Base-by-base conservation (phyloP, 179 eudicot species). In the Drosera spatulata region DNA sequence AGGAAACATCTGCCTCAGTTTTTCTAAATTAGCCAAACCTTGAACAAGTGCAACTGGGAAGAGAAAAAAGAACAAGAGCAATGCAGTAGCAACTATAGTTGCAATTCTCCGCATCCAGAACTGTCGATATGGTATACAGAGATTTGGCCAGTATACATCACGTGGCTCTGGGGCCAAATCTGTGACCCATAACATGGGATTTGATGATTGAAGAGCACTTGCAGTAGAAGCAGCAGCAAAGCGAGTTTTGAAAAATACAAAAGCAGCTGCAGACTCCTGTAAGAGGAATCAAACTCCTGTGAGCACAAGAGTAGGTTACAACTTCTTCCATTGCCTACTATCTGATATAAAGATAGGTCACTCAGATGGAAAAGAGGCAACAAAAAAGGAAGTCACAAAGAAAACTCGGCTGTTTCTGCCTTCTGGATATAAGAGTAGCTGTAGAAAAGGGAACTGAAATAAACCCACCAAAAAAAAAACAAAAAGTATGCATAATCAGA, bases 151-250 rank as follows among this genome's bases (percentile, higher is more conserved):
- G 69, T 75, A 84, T 9, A 91, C 73, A 77, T 91, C 95, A 53
- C 53, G 62, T 62, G 98, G 95, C 61, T 85, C 89, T 40, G 98
- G 98, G 61, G 96, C 95, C 56, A 67, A 59, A 62, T 79, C 67
- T 53, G 91, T 88, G 61, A 86, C 98, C 98, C 98, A 91, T 51
- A 68, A 61, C 98, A 91, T 91, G 2, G 98, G 91, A 61, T 86
- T 81, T 62, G 85, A 59, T 59, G 91, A 77, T 67, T 88, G 98
- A 73, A 76, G 83, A 69, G 76, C 67, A 64, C 70, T 61, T 41
- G 98, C 80, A 66, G 83, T 83, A 60, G 81, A 81, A 67, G 82
- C 66, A 63, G 98, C 98, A 60, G 87, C 95, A 77, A 75, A 84
- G 41, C 98, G 95, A 44, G 87, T 84, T 77, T 71, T 84, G 73